Percentiles rank a stretch among this genome's conserved stretches.
These are phyloP conservation scores for Pezicula radicicola DNA, from an alignment of 2,329 filamentous ascomycete genomes.

Conservation along the genomic window DNA sequence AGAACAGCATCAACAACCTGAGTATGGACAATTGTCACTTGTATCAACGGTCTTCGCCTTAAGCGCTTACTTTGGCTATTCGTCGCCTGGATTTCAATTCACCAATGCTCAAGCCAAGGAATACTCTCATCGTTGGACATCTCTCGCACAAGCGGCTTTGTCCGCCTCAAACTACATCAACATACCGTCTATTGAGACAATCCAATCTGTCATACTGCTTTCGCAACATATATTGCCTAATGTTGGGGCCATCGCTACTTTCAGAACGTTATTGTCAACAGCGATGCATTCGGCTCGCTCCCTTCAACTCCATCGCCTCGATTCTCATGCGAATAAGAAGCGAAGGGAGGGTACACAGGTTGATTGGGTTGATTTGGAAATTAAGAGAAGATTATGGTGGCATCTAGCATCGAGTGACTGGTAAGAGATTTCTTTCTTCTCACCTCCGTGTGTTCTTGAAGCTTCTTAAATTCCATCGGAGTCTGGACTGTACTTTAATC, in stretches of 20 bases:
- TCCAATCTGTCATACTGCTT: slow-evolving; percentile 33
- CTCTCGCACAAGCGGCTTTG: slow-evolving; percentile 15
- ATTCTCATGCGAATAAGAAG: slow-evolving; percentile 16
- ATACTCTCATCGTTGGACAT: slow-evolving; percentile 9
- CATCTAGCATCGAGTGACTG: slow-evolving; percentile 35
- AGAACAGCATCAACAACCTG: slow-evolving; percentile 9
- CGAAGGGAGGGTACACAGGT: slow-evolving; percentile 11
- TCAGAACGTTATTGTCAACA: slow-evolving; percentile 27
- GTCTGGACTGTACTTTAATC: background rate
- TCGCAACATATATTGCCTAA: slow-evolving; percentile 31
- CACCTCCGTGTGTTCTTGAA: background rate
- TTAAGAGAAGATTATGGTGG: slow-evolving; percentile 37
- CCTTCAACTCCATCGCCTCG: slow-evolving; percentile 16
- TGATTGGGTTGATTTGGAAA: slow-evolving; percentile 29
- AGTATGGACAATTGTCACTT: slow-evolving; percentile 12
- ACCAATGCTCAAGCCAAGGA: slow-evolving; percentile 2
- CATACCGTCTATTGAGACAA: slow-evolving; percentile 29
- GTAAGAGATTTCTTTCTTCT: slow-evolving; percentile 15
- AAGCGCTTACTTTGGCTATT: slow-evolving; percentile 13
- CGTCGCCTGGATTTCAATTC: slow-evolving; percentile 7
- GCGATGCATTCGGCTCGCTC: slow-evolving; percentile 24
- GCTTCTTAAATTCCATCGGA: background rate
- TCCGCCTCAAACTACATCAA: slow-evolving; percentile 23
- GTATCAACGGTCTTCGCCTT: slow-evolving; percentile 16
- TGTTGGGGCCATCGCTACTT: slow-evolving; percentile 31